Base-by-base conservation (phyloP, 2,329 filamentous ascomycete genomes). In the Fusarium sp. region DNA sequence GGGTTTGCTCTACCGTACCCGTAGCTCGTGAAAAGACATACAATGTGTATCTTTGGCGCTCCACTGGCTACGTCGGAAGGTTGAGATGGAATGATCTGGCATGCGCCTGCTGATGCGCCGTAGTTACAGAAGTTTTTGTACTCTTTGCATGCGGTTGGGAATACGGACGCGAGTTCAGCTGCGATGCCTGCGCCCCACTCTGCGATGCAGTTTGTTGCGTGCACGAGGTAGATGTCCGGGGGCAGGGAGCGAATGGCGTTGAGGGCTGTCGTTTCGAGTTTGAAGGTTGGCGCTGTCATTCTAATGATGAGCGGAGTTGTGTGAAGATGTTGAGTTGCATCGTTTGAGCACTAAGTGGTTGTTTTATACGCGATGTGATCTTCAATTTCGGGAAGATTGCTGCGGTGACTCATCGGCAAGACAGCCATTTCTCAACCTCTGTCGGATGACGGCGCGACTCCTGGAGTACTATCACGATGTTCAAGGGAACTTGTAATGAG, bases 161-260 rank as follows among this genome's bases (percentile, higher is more conserved):
- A 79, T 8, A 76, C 63, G 2, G 29, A n/a, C 0, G 66, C 70
- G 1, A 79, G 69, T 45, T 78, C 76, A 18, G 69, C 63, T 8
- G 77, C 76, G 40, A 79, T 71, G 18, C 78, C 77, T 2, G 72
- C 64, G 30, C 75, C 77, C 77, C 78, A 80, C 40, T 68, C 61
- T 2, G 66, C 77, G 45, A 79, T 70, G 62, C 77, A 79, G 34
- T 79, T 78, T 30, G 77, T 78, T 2, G 75, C 75, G 38, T 79
- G 78, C 10, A 78, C 72, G 51, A 79, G 70, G 47, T 77, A 75
- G 45, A 52, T 51, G 12, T 66, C 51, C 3, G 63, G 11, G 0
- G 73, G 71, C 1, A 75, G 50, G 0, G 59, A 63, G n/a, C 57
- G 59, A 5, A 75, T 61, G 0, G 24, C n/a, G 45, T 67, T 75